Evolutionary conservation across 805 yeast species (phyloP), one percentile per base, ranked within the genome.

Genomic region (Saturnispora hagleri): DNA sequence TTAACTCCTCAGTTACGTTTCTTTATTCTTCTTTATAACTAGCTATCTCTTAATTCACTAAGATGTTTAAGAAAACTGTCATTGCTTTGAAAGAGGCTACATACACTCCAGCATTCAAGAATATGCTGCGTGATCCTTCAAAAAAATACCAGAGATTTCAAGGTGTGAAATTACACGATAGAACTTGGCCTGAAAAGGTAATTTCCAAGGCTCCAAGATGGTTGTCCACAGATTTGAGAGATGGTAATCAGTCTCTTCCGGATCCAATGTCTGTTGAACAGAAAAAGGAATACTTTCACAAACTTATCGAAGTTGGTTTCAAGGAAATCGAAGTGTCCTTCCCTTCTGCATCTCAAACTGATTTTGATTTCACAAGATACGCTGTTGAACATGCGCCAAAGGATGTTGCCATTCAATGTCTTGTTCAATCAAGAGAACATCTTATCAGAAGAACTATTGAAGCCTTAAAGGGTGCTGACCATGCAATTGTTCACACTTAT

Each of bases 311-410:
- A 53, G 72, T 84, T 52, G 91, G 91, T 2, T 84, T 84, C 71
- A 84, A 84, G 63, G 91, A 84, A 69, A 84, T 84, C 60, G 91
- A 84, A 67, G 91, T 84, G 46, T 73, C 88, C 3, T 84, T 84
- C 70, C 91, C 91, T 9, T 81, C 88, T 28, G 90, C 90, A 3
- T 84, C 89, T 4, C 90, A 84, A 64, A 82, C 88, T 6, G 91
- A 84, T 69, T 84, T 84, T 62, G 91, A 84, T 67, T 84, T 84
- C 72, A 84, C 91, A 22, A 73, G 89, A 54, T 84, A 79, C 60
- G 90, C 89, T 6, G 89, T 84, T 43, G 87, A 82, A 64, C 78
- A 80, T 60, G 86, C 88, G 28, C 91, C 91, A 10, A 84, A 75
- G 18, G 91, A 84, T 62, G 90, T 84, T 20, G 66, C 75, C 41